phyloP scores from a whole-genome alignment of 192 early-diverging fungal species.

The Radiomyces spectabilis region DNA sequence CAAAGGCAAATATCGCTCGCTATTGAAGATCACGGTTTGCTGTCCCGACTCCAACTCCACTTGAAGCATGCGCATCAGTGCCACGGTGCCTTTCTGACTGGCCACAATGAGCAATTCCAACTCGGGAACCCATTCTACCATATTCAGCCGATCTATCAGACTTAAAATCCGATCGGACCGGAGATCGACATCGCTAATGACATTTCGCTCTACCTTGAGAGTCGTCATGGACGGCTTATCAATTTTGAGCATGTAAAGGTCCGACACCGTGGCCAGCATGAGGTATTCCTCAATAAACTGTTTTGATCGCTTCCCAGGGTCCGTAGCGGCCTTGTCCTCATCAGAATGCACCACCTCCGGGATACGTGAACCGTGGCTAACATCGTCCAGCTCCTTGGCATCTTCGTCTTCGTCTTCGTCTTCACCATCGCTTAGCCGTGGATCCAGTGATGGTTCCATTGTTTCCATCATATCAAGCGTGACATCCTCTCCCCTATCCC shows the following conservation, averaged over 20 bases:
- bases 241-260: constrained; percentile 8
- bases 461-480: no score
- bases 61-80: constrained; percentile 16
- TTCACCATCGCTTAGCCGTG: no score
- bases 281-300: constrained; percentile 14
- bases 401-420: background rate
- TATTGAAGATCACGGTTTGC: constrained; percentile 18
- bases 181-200: constrained; percentile 15
- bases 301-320: no score
- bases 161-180: constrained; percentile 5
- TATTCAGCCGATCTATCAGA: constrained; percentile 12
- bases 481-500: no score
- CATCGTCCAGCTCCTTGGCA: background rate
- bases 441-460: no score
- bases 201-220: constrained; percentile 6
- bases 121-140: constrained; percentile 27
- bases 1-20: constrained; percentile 16
- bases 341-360: background rate
- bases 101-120: constrained; percentile 16
- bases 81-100: constrained; percentile 23
- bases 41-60: constrained; percentile 8
- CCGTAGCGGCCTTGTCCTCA: no score
- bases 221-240: constrained; percentile 4
- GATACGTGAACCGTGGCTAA: background rate
- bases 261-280: constrained; percentile 15